Percentiles rank a stretch among this genome's conserved stretches.
Conservation (phyloP, 2,329 filamentous ascomycete genomes). For the Rosellinia necatrix region DNA sequence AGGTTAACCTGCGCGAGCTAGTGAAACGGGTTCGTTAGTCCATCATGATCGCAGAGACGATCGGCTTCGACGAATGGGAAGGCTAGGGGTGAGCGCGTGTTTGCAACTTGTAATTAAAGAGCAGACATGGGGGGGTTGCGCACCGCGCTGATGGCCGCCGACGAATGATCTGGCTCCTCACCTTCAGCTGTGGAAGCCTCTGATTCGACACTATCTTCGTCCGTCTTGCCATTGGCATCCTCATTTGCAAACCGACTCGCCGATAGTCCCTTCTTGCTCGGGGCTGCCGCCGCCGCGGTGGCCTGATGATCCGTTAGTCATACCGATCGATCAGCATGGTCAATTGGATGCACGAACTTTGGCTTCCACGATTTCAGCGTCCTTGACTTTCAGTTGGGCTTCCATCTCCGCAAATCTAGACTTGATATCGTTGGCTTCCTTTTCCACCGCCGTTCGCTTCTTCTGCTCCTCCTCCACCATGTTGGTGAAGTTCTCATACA, state of each 20-base stretch:
- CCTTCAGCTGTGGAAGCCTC: slow-evolving; percentile 53
- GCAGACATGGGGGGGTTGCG: slow-evolving; percentile 55
- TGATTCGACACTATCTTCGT: slow-evolving; percentile 41
- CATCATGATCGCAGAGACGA: slow-evolving; percentile 27
- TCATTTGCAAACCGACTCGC: slow-evolving; percentile 58
- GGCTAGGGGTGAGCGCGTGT: slow-evolving; percentile 30
- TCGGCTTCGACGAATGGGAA: background rate
- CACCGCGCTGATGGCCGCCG: slow-evolving; percentile 70
- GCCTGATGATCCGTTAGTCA: slow-evolving; percentile 44
- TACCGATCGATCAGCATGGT: slow-evolving; percentile 1
- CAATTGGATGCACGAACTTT: slow-evolving; percentile 48
- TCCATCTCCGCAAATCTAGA: slow-evolving; percentile 44
- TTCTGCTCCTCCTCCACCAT: slow-evolving; percentile 63
- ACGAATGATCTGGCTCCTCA: slow-evolving; percentile 67
- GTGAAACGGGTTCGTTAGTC: slow-evolving; percentile 19
- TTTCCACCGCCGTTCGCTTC: slow-evolving; percentile 39
- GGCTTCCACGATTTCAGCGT: slow-evolving; percentile 66
- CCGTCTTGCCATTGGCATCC: slow-evolving; percentile 41
- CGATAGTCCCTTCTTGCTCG: slow-evolving; percentile 54
- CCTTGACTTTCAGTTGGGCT: slow-evolving; percentile 57
- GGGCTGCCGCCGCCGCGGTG: slow-evolving; percentile 48
- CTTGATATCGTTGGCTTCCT: slow-evolving; percentile 40
- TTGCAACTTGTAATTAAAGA: slow-evolving; percentile 38
- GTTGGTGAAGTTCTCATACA: slow-evolving; percentile 65
- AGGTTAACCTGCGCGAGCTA: slow-evolving; percentile 51